Evolutionary conservation across 208 protist species (phyloP).

Genomic region (Wallacemonas sp.): DNA sequence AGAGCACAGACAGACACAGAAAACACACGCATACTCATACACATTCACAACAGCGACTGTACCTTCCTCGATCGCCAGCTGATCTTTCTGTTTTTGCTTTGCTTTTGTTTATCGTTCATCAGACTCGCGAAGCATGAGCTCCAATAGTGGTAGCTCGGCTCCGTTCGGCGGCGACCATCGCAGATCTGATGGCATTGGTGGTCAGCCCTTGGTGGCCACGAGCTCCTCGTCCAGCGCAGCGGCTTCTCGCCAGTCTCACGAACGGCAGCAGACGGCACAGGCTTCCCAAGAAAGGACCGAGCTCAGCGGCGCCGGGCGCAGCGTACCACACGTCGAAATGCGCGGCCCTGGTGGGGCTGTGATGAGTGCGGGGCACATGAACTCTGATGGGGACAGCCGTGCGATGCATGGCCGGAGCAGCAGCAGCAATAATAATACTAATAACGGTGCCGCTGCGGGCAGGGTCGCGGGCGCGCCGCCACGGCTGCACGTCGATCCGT

Average conservation of each 20-base stretch:
- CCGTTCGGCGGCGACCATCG: slow-evolving; percentile 11
- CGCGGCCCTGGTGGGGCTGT: neutral
- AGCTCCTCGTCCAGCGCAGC: neutral
- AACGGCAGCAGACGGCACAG: neutral
- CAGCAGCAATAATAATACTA: too few species aligned
- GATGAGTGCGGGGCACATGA: too few species aligned
- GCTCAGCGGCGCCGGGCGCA: neutral
- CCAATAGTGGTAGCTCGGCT: neutral
- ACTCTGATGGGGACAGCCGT: too few species aligned
- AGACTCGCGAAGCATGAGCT: too few species aligned
- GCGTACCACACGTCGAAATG: neutral
- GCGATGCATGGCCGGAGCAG: too few species aligned
- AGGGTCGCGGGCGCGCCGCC: neutral
- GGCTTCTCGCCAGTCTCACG: neutral
- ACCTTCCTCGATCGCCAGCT: too few species aligned
- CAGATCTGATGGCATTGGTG: neutral
- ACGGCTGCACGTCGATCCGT: neutral
- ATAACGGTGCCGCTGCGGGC: too few species aligned
- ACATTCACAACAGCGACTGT: too few species aligned
- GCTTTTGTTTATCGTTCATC: too few species aligned
- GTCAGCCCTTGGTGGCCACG: neutral
- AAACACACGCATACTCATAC: neutral
- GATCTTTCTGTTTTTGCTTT: neutral
- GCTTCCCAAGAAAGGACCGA: neutral
- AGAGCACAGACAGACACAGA: neutral